A percentile compares a stretch with the other conserved stretches of the same genome.
These are phyloP conservation scores for Pseudopithomyces chartarum DNA, from an alignment of 2,329 filamentous ascomycete species.

Conservation along the genomic window DNA sequence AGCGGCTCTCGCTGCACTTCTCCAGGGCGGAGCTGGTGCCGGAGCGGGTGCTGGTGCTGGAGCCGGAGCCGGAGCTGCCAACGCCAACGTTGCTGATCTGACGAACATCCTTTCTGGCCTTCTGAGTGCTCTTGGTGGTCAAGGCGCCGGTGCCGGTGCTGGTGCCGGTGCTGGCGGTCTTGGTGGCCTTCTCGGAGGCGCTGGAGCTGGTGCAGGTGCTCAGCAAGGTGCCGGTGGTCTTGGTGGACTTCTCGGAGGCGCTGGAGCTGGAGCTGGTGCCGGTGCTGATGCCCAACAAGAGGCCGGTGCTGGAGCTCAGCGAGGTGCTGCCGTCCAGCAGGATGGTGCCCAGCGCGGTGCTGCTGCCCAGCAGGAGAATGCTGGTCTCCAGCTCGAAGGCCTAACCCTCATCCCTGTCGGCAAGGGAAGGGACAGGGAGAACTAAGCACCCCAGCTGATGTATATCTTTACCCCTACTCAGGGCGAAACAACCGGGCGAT, in stretches of 20 bases:
- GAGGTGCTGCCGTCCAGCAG: neutral
- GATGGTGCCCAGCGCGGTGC: too few species aligned
- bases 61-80: neutral
- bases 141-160: neutral
- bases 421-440: neutral
- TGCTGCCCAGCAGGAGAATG: too few species aligned
- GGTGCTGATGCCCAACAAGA: neutral
- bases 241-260: neutral
- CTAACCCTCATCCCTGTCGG: too few species aligned
- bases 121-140: too few species aligned
- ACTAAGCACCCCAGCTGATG: neutral
- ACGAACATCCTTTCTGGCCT: neutral
- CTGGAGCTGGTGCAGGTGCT: neutral
- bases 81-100: neutral
- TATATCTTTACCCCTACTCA: neutral
- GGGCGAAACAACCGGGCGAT: neutral
- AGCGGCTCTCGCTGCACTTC: conserved; percentile 3
- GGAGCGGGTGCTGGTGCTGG: neutral
- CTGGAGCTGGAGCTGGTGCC: neutral
- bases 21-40: neutral
- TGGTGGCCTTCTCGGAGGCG: neutral
- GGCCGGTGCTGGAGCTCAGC: too few species aligned
- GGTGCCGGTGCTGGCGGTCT: too few species aligned
- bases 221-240: neutral
- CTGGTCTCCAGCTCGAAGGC: too few species aligned